phyloP scores from a whole-genome alignment of 805 yeast species.

The Metschnikowia cubensis region DNA sequence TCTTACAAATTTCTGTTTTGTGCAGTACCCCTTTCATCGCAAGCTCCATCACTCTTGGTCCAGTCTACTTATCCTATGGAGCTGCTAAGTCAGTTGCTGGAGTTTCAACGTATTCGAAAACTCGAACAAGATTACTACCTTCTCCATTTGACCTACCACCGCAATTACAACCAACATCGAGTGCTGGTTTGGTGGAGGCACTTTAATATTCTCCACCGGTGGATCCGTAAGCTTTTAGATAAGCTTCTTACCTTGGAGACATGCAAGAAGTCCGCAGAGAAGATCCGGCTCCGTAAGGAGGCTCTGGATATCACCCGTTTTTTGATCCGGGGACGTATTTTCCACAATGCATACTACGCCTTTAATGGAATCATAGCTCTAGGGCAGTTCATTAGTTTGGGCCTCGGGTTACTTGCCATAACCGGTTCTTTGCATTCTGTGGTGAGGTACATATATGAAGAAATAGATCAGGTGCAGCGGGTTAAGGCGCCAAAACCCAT shows the following conservation, averaged over 20 bases:
- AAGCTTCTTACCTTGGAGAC: slow-evolving; percentile 22
- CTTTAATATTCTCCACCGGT: slow-evolving; percentile 59
- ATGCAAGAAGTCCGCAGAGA: slow-evolving; percentile 9
- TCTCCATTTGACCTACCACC: slow-evolving; percentile 60
- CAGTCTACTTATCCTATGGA: neutral
- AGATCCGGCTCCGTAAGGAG: slow-evolving; percentile 13
- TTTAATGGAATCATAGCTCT: slow-evolving; percentile 66
- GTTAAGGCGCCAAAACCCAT: neutral
- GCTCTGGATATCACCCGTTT: slow-evolving; percentile 20
- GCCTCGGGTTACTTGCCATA: slow-evolving; percentile 61
- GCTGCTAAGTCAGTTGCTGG: neutral
- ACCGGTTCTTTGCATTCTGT: slow-evolving; percentile 42
- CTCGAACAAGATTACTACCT: slow-evolving; percentile 49
- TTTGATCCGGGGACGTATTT: slow-evolving; percentile 33
- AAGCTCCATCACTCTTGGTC: neutral
- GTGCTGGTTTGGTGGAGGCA: slow-evolving; percentile 74
- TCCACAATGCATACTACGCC: slow-evolving; percentile 49
- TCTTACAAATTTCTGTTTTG: neutral
- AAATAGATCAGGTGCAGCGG: neutral
- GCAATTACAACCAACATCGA: slow-evolving; percentile 75
- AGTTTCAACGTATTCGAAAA: slow-evolving; percentile 1
- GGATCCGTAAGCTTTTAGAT: slow-evolving; percentile 38
- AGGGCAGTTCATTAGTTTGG: slow-evolving; percentile 75
- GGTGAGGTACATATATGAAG: slow-evolving; percentile 19
- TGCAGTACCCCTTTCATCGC: neutral